phyloP scores from a whole-genome alignment of 2,329 filamentous ascomycete species.

The Orbilia brochopaga region DNA sequence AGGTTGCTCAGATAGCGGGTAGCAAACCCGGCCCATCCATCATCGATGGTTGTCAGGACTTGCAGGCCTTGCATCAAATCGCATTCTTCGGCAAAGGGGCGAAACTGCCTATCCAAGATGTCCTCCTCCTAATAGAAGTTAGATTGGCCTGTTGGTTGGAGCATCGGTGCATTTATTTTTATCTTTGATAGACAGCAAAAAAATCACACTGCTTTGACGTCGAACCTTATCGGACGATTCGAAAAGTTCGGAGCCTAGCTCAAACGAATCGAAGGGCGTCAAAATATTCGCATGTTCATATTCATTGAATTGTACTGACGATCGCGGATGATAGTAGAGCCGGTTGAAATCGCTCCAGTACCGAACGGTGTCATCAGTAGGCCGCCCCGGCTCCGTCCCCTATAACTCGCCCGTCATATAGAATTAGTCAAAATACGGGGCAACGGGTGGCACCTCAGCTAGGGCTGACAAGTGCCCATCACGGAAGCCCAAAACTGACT shows the following conservation, averaged over 20 bases:
- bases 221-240: slow-evolving; percentile 67
- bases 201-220: slow-evolving; percentile 15
- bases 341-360: slow-evolving; percentile 98
- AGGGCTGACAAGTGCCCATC: slow-evolving; percentile 1
- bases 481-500: slow-evolving; percentile 21
- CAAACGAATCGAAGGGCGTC: slow-evolving; percentile 81
- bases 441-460: neutral
- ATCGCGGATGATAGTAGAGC: slow-evolving; percentile 88
- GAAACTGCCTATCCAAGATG: slow-evolving; percentile 84
- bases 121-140: slow-evolving; percentile 69
- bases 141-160: slow-evolving; percentile 10
- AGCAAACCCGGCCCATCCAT: slow-evolving; percentile 81
- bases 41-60: slow-evolving; percentile 72
- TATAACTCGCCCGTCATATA: slow-evolving; percentile 11
- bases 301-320: slow-evolving; percentile 83
- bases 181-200: slow-evolving; percentile 5
- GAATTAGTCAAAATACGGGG: neutral
- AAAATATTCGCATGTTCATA: slow-evolving; percentile 81
- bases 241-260: slow-evolving; percentile 76
- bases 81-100: slow-evolving; percentile 88
- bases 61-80: slow-evolving; percentile 91
- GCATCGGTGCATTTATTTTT: slow-evolving; percentile 2
- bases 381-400: slow-evolving; percentile 68
- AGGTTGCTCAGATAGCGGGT: slow-evolving; percentile 76
- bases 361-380: slow-evolving; percentile 75